A percentile compares a stretch with the other conserved stretches of the same genome.
Evolutionary conservation across 1,139 yeast genomes (phyloP).

Genomic region (Lodderomyces oxycetoniae): DNA sequence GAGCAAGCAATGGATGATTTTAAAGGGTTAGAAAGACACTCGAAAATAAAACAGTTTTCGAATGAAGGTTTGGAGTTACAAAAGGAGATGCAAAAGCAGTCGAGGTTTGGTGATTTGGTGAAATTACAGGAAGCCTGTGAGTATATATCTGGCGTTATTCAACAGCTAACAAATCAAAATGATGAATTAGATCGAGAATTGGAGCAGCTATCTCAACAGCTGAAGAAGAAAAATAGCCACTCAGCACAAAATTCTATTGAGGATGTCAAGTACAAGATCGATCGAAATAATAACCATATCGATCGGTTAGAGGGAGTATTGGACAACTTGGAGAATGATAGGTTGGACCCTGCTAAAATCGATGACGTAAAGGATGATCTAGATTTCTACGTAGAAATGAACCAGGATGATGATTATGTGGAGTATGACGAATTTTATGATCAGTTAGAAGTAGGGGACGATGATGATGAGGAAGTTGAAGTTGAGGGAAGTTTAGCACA

Average conservation of each 20-base stretch:
- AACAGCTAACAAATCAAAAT: constrained; percentile 77
- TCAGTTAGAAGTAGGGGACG: constrained; percentile 72
- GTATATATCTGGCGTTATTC: constrained; percentile 70
- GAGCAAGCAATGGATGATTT: constrained; percentile 96
- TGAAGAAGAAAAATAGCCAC: constrained; percentile 46
- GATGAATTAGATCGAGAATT: constrained; percentile 77
- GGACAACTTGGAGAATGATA: constrained; percentile 77
- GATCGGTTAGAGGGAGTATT: constrained; percentile 73
- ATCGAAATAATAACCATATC: constrained; percentile 77
- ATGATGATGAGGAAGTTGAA: constrained; percentile 32
- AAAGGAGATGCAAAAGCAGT: constrained; percentile 37
- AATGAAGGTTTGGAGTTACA: constrained; percentile 84
- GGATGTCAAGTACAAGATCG: constrained; percentile 60
- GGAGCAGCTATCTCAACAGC: constrained; percentile 45
- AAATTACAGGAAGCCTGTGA: constrained; percentile 73
- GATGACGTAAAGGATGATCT: constrained; percentile 85
- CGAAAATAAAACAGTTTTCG: constrained; percentile 93
- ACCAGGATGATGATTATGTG: constrained; percentile 92
- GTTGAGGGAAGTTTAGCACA: constrained; percentile 24
- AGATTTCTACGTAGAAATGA: constrained; percentile 89
- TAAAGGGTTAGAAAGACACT: constrained; percentile 88
- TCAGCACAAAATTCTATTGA: constrained; percentile 45
- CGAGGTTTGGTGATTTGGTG: constrained; percentile 53
- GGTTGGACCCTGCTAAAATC: constrained; percentile 74
- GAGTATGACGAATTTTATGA: constrained; percentile 95